A percentile compares a stretch with the other conserved stretches of the same genome.
Conservation (phyloP, 2,329 filamentous ascomycete genomes). For the Colletotrichum lentis region DNA sequence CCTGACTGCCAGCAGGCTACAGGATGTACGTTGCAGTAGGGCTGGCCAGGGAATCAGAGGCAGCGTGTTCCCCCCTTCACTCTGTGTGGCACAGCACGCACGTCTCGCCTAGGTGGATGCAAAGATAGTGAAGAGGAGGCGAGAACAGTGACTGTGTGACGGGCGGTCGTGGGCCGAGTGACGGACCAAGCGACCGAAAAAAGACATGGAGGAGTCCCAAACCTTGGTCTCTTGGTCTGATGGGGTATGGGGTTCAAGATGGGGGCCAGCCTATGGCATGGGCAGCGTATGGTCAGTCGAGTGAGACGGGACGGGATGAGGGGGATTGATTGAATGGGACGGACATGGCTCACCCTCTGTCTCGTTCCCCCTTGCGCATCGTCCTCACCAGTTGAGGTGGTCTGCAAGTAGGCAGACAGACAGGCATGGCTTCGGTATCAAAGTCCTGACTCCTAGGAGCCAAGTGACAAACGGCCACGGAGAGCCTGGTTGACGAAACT, state of each 20-base stretch:
- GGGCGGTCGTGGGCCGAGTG: conserved; percentile 18
- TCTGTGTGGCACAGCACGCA: conserved; percentile 5
- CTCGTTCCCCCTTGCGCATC: background rate
- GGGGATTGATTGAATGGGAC: conserved; percentile 9
- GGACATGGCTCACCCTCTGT: conserved; percentile 17
- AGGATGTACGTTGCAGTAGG: conserved; percentile 1
- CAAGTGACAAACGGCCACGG: conserved; percentile 17
- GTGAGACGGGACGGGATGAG: conserved; percentile 20
- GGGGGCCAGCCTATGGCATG: conserved; percentile 11
- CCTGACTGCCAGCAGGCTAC: conserved; percentile 15
- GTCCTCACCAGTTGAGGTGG: conserved; percentile 13
- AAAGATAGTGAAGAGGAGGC: conserved; percentile 5
- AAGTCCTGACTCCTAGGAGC: conserved; percentile 3
- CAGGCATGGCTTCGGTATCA: conserved; percentile 23
- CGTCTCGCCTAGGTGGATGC: conserved; percentile 20
- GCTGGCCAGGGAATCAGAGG: background rate
- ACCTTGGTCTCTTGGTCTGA: conserved; percentile 29
- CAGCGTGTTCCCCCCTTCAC: background rate
- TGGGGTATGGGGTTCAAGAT: conserved; percentile 33
- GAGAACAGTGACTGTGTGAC: conserved; percentile 17
- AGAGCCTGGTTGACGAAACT: conserved; percentile 11
- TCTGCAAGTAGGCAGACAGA: conserved; percentile 1
- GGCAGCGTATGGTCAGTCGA: conserved; percentile 23
- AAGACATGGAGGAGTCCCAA: conserved; percentile 21
- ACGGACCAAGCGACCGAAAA: conserved; percentile 7